Conservation (phyloP, 164 flowering plant genomes). For the Dillenia turbinata region DNA sequence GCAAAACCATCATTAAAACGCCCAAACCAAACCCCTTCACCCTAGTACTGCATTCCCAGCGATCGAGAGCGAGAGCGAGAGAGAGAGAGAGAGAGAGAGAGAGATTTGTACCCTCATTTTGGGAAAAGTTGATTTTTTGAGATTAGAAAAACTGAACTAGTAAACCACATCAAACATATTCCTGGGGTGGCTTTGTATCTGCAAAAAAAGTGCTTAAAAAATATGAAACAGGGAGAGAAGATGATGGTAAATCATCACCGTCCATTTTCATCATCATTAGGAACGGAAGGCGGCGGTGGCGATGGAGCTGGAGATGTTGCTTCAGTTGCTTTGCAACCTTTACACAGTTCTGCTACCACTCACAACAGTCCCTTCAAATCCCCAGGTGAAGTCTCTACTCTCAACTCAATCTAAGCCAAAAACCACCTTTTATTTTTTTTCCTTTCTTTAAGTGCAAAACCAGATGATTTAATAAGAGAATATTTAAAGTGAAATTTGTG, state of each 20-base stretch:
- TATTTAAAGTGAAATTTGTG: too few species aligned
- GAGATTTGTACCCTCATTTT: too few species aligned
- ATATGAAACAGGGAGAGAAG: background rate
- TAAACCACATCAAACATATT: too few species aligned
- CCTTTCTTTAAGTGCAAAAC: background rate
- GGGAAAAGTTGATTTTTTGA: too few species aligned
- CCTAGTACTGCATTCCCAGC: background rate
- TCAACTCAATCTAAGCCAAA: background rate
- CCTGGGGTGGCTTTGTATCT: too few species aligned
- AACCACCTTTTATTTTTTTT: background rate
- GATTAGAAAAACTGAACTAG: too few species aligned
- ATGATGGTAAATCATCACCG: conserved; percentile 4
- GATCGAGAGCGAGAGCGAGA: too few species aligned
- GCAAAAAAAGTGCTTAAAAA: too few species aligned
- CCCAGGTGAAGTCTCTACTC: conserved; percentile 12
- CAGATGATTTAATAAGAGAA: too few species aligned
- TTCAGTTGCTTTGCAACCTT: conserved; percentile 9
- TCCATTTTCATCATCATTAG: conserved; percentile 4
- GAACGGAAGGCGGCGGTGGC: background rate
- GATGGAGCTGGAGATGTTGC: background rate
- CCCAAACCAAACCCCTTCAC: background rate
- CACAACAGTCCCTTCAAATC: conserved; percentile 12
- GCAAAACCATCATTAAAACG: conserved; percentile 11
- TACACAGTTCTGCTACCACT: conserved; percentile 8
- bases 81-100: too few species aligned